These are phyloP conservation scores for Colletotrichum gigasporum DNA, from an alignment of 2,329 filamentous ascomycete species.

Conservation along the genomic window DNA sequence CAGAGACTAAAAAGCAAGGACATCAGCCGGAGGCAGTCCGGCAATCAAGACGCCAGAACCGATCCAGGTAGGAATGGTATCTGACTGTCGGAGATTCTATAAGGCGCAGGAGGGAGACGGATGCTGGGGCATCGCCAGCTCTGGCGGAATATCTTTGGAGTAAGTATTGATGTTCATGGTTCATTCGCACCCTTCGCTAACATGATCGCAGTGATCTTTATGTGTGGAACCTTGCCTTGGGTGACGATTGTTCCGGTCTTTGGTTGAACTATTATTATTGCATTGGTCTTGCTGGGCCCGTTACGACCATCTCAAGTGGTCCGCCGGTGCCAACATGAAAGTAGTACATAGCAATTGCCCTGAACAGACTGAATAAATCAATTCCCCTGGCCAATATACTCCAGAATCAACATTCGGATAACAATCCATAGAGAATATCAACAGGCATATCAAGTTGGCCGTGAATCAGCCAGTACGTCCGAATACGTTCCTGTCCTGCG, in stretches of 20 bases:
- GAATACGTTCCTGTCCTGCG: too few relatives aligned
- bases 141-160: conserved; percentile 32
- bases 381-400: too few relatives aligned
- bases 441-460: too few relatives aligned
- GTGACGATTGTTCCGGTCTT: conserved; percentile 37
- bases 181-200: too few relatives aligned
- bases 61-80: background rate
- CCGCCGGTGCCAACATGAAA: background rate
- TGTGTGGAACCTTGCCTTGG: conserved; percentile 38
- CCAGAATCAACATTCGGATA: too few relatives aligned
- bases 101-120: conserved; percentile 19
- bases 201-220: too few relatives aligned
- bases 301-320: background rate
- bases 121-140: conserved; percentile 24
- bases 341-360: background rate
- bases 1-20: background rate
- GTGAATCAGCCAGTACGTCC: too few relatives aligned
- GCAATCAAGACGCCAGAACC: conserved; percentile 9
- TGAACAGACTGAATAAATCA: too few relatives aligned
- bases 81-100: conserved; percentile 25
- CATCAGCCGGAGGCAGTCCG: background rate
- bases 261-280: conserved; percentile 36
- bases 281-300: conserved; percentile 5
- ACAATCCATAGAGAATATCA: too few relatives aligned
- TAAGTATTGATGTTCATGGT: too few relatives aligned